Base-by-base conservation (phyloP, 2,329 filamentous ascomycete species). In the Iodosphaeria phyllophila region DNA sequence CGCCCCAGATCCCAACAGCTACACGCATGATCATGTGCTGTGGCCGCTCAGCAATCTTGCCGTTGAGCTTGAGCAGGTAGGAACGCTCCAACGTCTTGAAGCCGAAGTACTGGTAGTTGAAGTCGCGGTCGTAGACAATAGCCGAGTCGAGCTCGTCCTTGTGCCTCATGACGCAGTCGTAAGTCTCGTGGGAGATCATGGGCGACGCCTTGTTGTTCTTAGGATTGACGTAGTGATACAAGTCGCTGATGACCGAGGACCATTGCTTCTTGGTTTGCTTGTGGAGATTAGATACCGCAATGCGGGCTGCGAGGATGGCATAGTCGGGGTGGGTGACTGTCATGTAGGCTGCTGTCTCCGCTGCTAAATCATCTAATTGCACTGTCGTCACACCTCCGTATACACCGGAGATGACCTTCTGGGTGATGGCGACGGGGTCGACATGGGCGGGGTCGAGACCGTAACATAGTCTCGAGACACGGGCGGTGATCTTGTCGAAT, bases 21-120 rank as follows among this genome's bases (percentile, higher is more conserved):
- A 98, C 89, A 66, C 89, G 82, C 89, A 98, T 98, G 42, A 98
- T 86, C 83, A 98, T 89, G 60, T 98, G 89, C 56, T 98, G 89
- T 22, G 89, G 89, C 43, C 89, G 74, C 61, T 98, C 89, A 26
- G 84, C 86, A 46, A 95, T 82, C 58, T 93, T 92, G 49, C 83
- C 84, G 42, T 93, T 69, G 37, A 95, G 77, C 48, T 91, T 84
- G 38, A 98, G 74, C 26, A 98, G 74, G 47, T 98, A 98, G 45
- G 89, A 98, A 32, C 89, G 75, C 63, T 98, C 89, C 19, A 98
- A 63, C 6, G 89, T 98, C 70, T 98, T 98, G 73, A 98, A 98
- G 35, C 89, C 89, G 44, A 98, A 98, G 60, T 92, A 98, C 60
- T 98, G 89, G 63, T 98, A 98, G 68, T 95, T 93, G 68, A 98